phyloP scores from a whole-genome alignment of 176 grass and related monocot species.

The Elymus sibiricus region DNA sequence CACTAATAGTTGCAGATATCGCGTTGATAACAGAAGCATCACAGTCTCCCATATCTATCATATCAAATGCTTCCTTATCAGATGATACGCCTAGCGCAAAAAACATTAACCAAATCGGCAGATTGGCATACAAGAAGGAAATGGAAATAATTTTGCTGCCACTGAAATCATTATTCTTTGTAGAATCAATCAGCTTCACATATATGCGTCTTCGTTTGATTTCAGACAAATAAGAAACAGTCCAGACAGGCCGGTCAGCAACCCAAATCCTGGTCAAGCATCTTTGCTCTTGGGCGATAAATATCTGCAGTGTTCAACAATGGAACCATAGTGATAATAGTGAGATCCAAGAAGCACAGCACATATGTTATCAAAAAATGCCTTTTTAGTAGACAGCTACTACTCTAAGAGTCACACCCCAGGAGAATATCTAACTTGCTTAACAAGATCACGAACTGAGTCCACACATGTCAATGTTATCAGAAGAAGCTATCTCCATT shows the following conservation, averaged over 20 bases:
- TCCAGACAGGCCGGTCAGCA: slow-evolving; percentile 55
- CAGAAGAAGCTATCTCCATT: slow-evolving; percentile 4
- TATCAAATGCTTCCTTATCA: slow-evolving; percentile 80
- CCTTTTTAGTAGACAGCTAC: slow-evolving; percentile 1
- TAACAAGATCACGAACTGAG: background rate
- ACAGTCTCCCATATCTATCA: slow-evolving; percentile 77
- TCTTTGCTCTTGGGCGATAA: slow-evolving; percentile 91
- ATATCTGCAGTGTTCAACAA: slow-evolving; percentile 53
- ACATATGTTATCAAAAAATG: background rate
- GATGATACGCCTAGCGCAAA: slow-evolving; percentile 82
- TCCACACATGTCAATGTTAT: slow-evolving; percentile 14
- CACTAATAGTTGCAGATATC: slow-evolving; percentile 73
- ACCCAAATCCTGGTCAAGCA: slow-evolving; percentile 84
- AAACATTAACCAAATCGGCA: slow-evolving; percentile 95
- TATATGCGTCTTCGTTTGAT: slow-evolving; percentile 62
- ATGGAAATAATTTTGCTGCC: slow-evolving; percentile 59
- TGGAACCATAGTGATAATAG: slow-evolving; percentile 29
- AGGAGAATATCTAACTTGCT: slow-evolving; percentile 1
- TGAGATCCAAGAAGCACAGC: slow-evolving; percentile 18
- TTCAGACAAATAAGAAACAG: slow-evolving; percentile 62
- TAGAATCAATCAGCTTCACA: slow-evolving; percentile 66
- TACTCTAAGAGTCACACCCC: background rate
- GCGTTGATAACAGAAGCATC: slow-evolving; percentile 67
- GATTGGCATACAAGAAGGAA: slow-evolving; percentile 68
- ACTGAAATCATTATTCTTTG: slow-evolving; percentile 66